A percentile compares a stretch with the other conserved stretches of the same genome.
Conservation (phyloP, 306 rosid genomes). For the Acacia crassicarpa region DNA sequence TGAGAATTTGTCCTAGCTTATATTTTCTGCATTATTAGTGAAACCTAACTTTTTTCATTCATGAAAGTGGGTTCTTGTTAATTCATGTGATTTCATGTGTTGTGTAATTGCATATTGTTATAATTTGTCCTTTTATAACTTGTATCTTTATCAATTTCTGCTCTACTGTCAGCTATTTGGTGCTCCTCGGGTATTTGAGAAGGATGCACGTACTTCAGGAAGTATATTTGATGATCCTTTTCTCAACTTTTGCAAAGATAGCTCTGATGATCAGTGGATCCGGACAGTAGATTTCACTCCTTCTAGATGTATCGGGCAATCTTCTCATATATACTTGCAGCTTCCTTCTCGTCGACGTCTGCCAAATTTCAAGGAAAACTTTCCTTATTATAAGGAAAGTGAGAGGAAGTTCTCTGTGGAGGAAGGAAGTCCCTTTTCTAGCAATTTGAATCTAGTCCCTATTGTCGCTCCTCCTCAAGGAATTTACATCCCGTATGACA, state of each 20-base stretch:
- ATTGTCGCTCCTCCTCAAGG: conserved; percentile 61
- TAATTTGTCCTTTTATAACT: neutral
- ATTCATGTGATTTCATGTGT: neutral
- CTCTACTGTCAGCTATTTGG: conserved; percentile 53
- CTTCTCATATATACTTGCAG: conserved; percentile 65
- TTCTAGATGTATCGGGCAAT: conserved; percentile 57
- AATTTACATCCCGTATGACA: conserved; percentile 55
- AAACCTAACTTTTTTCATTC: neutral
- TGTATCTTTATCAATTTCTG: conserved; percentile 15
- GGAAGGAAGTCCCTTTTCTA: conserved; percentile 47
- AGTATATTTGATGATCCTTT: conserved; percentile 35
- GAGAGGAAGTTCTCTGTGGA: conserved; percentile 37
- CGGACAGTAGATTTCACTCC: conserved; percentile 76
- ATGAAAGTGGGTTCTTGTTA: neutral
- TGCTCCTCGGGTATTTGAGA: conserved; percentile 69
- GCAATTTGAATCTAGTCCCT: conserved; percentile 53
- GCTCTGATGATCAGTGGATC: conserved; percentile 65
- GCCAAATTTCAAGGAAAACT: conserved; percentile 63
- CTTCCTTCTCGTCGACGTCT: conserved; percentile 46
- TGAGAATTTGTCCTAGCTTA: conserved; percentile 3
- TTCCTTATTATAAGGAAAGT: conserved; percentile 57
- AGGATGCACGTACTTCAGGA: conserved; percentile 27
- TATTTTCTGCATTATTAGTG: neutral
- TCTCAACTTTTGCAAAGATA: conserved; percentile 39
- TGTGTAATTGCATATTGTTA: neutral